Base-by-base conservation (phyloP, 768 basidiomycete genomes). In the Dictyophora rubrovolvata region DNA sequence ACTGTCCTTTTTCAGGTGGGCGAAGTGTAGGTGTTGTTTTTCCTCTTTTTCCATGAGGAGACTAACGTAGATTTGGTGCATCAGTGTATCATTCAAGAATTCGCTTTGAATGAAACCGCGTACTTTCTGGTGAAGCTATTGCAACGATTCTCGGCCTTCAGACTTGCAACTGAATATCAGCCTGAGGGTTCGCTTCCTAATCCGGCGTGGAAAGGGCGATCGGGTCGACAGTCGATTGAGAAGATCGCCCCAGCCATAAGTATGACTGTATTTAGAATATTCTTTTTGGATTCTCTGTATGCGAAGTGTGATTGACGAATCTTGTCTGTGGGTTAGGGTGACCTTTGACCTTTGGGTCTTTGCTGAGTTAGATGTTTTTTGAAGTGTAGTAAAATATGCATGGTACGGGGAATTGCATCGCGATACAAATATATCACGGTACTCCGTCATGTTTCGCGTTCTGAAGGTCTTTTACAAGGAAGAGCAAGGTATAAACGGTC, bases 21-120 rank as follows among this genome's bases (percentile, higher is more conserved):
- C 87, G 77, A 34, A 77, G 76, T 55, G 77, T 78, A 65, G 64
- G 75, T 69, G 14, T 50, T 35, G 14, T 18, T 18, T 22, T 5
- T 14, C 4, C 22, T 55, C 55, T 22, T 55, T n/a, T n/a, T n/a
- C n/a, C n/a, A n/a, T 17, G n/a, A 9, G 42, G n/a, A 58, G 47
- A n/a, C 62, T 63, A 46, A 63, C 7, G 28, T 62, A 63, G 14
- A 37, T 22, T 14, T 36, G 16, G 4, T 20, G 10, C 2, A 47
- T 22, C 65, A 87, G 85, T 87, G 85, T 64, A 69, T 87, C 18
- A 83, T 84, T 11, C 83, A 86, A 67, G 83, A 86, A 64, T 87
- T 87, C 60, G 87, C 86, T 5, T 84, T 84, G 65, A 87, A 87
- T 67, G 83, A 88, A 70, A 81, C 82, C 52, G 81, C 84, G n/a